Conservation (phyloP, 257 asterid genomes). For the Nicotiana tabacum region DNA sequence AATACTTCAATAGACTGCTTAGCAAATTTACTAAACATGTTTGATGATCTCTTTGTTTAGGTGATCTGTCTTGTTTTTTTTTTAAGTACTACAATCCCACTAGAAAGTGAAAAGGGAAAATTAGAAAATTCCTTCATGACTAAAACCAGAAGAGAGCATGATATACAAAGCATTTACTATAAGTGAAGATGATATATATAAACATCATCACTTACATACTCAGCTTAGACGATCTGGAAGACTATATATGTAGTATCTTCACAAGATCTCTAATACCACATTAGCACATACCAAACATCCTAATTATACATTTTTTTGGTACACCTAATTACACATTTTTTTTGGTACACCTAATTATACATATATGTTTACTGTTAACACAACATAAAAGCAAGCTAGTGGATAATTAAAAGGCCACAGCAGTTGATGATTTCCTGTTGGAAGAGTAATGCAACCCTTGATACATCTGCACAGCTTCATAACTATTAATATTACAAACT, state of each 20-base stretch:
- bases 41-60: no score
- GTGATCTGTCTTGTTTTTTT: not conserved
- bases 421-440: not conserved
- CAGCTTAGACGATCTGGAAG: not conserved
- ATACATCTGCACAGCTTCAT: not conserved
- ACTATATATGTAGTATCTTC: not conserved
- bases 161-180: not conserved
- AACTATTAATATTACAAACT: not conserved
- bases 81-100: not conserved
- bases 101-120: not conserved
- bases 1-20: no score
- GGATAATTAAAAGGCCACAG: not conserved
- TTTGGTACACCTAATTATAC: no score
- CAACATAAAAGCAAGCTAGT: not conserved
- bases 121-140: not conserved
- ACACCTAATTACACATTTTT: not conserved
- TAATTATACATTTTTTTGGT: not conserved
- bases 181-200: not conserved
- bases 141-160: not conserved
- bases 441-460: not conserved
- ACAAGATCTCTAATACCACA: not conserved
- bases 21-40: no score
- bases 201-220: not conserved
- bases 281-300: not conserved
- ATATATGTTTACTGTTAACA: not conserved